Percentiles rank a stretch among this genome's conserved stretches.
Conservation (phyloP, 2,329 filamentous ascomycete species). For the Alternaria sp. region DNA sequence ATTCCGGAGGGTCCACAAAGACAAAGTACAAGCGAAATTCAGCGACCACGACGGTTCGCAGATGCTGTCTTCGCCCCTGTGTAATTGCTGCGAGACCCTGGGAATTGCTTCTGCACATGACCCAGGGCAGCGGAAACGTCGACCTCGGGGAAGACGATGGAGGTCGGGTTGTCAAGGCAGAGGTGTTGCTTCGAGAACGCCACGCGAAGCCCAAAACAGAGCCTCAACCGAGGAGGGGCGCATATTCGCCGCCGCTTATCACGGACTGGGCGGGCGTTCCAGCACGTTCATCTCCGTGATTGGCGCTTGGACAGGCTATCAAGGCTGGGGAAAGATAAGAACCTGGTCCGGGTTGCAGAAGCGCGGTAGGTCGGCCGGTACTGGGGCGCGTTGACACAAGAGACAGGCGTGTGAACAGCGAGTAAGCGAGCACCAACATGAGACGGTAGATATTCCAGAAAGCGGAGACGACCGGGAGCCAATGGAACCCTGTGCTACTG, state of each 20-base stretch:
- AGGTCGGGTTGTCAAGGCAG: slow-evolving; percentile 26
- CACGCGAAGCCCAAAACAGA: slow-evolving; percentile 34
- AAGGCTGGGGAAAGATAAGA: slow-evolving; percentile 42
- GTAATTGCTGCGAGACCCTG: not conserved
- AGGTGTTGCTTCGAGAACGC: slow-evolving; percentile 36
- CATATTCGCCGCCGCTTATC: slow-evolving; percentile 48
- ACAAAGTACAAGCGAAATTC: not conserved
- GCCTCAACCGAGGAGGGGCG: slow-evolving; percentile 44
- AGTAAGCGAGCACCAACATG: slow-evolving; percentile 25
- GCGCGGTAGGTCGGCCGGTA: slow-evolving; percentile 24
- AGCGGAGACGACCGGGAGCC: slow-evolving; percentile 43
- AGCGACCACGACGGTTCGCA: not conserved
- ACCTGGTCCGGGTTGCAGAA: slow-evolving; percentile 29
- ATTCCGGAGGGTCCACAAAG: slow-evolving; percentile 14
- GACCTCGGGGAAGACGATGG: slow-evolving; percentile 36
- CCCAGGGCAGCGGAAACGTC: slow-evolving; percentile 6
- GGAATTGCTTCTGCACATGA: not conserved
- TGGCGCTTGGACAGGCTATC: slow-evolving; percentile 23
- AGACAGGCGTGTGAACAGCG: slow-evolving; percentile 20
- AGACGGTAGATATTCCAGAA: slow-evolving; percentile 18
- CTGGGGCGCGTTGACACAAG: slow-evolving; percentile 26
- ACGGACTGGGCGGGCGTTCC: slow-evolving; percentile 19
- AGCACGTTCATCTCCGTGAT: slow-evolving; percentile 25
- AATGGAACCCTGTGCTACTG: slow-evolving; percentile 25
- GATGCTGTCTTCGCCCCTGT: not conserved